Percentiles rank a stretch among this genome's conserved stretches.
Conservation (phyloP, 495 filamentous ascomycete genomes). For the Lasiosphaeriaceae sp. region DNA sequence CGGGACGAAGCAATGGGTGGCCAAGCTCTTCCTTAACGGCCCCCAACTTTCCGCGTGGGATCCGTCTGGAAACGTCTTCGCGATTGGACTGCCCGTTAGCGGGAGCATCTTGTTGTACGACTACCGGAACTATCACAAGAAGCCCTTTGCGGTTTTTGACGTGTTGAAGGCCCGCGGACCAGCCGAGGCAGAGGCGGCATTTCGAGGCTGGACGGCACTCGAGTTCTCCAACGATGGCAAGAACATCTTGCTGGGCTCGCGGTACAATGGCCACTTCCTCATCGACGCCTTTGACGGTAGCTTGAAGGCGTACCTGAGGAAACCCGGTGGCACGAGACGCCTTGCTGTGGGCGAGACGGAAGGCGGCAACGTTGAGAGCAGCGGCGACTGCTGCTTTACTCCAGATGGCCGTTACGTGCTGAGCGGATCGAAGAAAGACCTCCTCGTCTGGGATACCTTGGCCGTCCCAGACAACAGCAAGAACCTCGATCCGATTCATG, state of each 20-base stretch:
- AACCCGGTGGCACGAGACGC: conserved; percentile 41
- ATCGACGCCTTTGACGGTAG: conserved; percentile 84
- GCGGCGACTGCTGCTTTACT: conserved; percentile 81
- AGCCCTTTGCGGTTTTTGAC: conserved; percentile 84
- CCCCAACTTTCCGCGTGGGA: conserved; percentile 87
- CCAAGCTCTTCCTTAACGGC: conserved; percentile 67
- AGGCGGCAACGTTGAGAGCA: conserved; percentile 39
- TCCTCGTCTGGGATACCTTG: conserved; percentile 81
- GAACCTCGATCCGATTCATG: conserved; percentile 59
- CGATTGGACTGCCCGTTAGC: conserved; percentile 76
- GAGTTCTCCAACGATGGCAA: conserved; percentile 97
- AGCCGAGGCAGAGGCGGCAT: conserved; percentile 32
- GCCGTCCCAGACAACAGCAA: conserved; percentile 50
- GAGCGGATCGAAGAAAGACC: conserved; percentile 67
- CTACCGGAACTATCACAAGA: conserved; percentile 84
- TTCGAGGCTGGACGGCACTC: conserved; percentile 73
- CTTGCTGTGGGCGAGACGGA: conserved; percentile 45
- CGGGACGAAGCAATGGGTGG: conserved; percentile 65
- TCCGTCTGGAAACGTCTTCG: conserved; percentile 83
- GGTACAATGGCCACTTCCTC: conserved; percentile 75
- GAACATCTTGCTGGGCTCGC: conserved; percentile 74
- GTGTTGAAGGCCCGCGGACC: conserved; percentile 44
- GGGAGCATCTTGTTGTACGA: conserved; percentile 85
- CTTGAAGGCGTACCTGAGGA: conserved; percentile 61
- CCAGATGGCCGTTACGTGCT: conserved; percentile 85